Base-by-base conservation (phyloP, 108 stramenopile species). In the Cyclotella sp. region DNA sequence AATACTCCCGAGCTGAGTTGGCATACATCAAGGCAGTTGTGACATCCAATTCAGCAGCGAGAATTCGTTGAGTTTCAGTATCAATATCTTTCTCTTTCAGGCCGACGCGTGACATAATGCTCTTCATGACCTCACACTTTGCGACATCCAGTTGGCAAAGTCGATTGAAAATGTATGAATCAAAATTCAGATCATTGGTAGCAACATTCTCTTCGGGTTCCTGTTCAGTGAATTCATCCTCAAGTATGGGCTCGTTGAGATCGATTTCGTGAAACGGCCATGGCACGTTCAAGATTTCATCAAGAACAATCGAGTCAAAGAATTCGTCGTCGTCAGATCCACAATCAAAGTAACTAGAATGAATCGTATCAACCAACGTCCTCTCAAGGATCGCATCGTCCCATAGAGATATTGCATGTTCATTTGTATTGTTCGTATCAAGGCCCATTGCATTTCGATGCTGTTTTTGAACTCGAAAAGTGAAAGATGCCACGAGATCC, bases 81-180 rank as follows among this genome's bases (percentile, higher is more conserved):
- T 64, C 19, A 54, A 82, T 72, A 47, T 47, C 63, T 12, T 66
- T 62, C 45, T 67, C 51, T 59, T 76, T 76, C 22, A 53, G 63
- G 45, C 57, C 60, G 9, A 76, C 81, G 11, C 75, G 70, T 49
- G 75, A 71, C 21, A 71, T 46, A 29, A 82, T 71, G 47, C 70
- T 70, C 15, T 21, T 76, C 57, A 72, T 66, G 39, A 82, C 61
- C 39, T 76, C 64, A 6, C 63, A 70, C 27, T 60, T 76, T 18
- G 81, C 75, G n/a, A 45, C 42, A 45, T 82, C 69, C 24, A 82
- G 43, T 58, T 82, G 70, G 24, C 70, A 40, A 18, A 82, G 65
- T 19, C 81, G 81, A 67, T 82, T 76, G 62, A 63, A 76, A 41
- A 76, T 76, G 55, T 76, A 83, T 22, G 75, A 72, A 62, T 83